Base-by-base conservation (phyloP, 345 rosid genomes). In the Luvunga scandens region DNA sequence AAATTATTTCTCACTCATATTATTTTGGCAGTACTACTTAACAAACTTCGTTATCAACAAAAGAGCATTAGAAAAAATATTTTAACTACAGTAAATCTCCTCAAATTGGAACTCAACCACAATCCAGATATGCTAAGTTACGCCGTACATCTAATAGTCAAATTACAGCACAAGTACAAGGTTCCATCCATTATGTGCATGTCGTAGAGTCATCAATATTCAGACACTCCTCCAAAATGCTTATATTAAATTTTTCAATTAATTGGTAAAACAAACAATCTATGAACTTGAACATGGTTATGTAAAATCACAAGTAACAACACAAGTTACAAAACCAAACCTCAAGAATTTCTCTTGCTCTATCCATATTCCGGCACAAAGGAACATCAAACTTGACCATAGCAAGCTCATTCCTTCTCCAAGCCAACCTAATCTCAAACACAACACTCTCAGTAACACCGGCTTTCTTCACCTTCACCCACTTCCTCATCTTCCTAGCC, bases 391-490 rank as follows among this genome's bases (percentile, higher is more conserved):
- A 92, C 75, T 91, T 94, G 48, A 91, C 85, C 95, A 90, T 90
- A 34, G 84, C 94, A 73, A 94, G 92, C 84, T 91, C 95, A 70
- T 80, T 84, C 50, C 19, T 79, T 75, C 82, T 82, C 98, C 98
- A 94, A 42, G 76, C 75, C 67, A 50, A 75, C 74, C 78, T 82
- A 78, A 94, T 88, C 81, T 91, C 89, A 66, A 86, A 85, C 67
- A 94, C 90, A 56, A 92, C 90, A 27, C 74, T 69, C 77, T 88
- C 83, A 25, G 97, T 91, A 48, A 94, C 95, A 70, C 98, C 98
- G 39, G 93, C 92, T 88, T 92, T 94, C 84, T 81, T 88, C 78
- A 92, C 98, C 87, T 91, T 94, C 73, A 92, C 90, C 98, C 97
- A 94, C 69, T 86, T 85, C 86, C 88, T 89, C 90, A 94, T 83